A percentile compares a stretch with the other conserved stretches of the same genome.
phyloP scores from a whole-genome alignment of 2,329 filamentous ascomycete species.

The Neofusicoccum cordaticola region DNA sequence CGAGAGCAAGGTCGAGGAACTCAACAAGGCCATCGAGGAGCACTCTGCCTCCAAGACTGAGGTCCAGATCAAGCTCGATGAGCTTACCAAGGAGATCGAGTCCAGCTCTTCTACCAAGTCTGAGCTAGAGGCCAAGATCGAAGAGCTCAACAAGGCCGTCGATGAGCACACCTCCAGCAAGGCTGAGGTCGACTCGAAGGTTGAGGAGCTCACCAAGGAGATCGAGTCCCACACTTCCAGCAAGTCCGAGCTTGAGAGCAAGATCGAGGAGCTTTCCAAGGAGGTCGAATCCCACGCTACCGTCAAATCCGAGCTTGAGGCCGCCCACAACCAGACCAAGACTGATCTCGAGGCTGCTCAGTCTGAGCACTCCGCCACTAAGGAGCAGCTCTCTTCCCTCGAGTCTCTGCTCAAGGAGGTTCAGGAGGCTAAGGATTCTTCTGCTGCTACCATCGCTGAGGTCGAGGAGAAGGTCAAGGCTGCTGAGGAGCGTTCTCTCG shows the following conservation, averaged over 20 bases:
- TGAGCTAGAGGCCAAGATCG: conserved; percentile 17
- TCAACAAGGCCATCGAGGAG: conserved; percentile 14
- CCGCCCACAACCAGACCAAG: conserved; percentile 10
- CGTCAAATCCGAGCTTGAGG: conserved; percentile 6
- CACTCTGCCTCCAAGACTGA: conserved; percentile 8
- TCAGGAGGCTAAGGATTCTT: not conserved
- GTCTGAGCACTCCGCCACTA: conserved; percentile 14
- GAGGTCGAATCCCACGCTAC: conserved; percentile 10
- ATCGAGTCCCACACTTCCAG: conserved; percentile 5
- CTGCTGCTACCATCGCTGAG: conserved; percentile 3
- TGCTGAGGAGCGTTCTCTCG: conserved; percentile 3
- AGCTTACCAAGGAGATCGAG: conserved; percentile 16
- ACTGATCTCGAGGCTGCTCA: conserved; percentile 11
- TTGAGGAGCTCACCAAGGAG: conserved; percentile 10
- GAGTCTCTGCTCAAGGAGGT: conserved; percentile 15
- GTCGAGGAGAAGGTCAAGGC: conserved; percentile 10
- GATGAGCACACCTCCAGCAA: conserved; percentile 10
- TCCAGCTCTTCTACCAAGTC: not conserved
- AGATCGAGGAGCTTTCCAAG: conserved; percentile 8
- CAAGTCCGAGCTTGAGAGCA: conserved; percentile 17
- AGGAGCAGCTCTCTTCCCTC: conserved; percentile 13
- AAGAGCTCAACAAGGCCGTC: conserved; percentile 4
- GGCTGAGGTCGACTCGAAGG: conserved; percentile 2
- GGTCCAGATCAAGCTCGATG: conserved; percentile 5
- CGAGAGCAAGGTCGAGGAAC: conserved; percentile 18